phyloP scores from a whole-genome alignment of 176 grass and related monocot species.

The Musa itinerans region DNA sequence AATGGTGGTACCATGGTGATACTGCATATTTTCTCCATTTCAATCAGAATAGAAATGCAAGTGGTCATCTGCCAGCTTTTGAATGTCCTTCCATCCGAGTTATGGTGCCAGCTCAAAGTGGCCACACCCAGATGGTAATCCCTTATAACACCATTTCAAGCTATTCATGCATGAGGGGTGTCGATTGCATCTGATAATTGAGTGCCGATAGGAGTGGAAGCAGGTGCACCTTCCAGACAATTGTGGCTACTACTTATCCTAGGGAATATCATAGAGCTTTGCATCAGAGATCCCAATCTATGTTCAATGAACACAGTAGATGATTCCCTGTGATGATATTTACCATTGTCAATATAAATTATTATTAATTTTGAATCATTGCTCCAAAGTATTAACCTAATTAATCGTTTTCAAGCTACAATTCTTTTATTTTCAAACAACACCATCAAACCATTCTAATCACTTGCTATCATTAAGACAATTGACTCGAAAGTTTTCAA shows the following conservation, averaged over 20 bases:
- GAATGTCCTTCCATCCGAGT: constrained; percentile 21
- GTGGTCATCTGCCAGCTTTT: constrained; percentile 20
- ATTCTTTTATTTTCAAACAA: too few species aligned
- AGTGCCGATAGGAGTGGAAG: constrained; percentile 8
- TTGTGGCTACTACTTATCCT: constrained; percentile 25
- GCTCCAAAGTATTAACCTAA: too few species aligned
- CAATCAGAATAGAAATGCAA: constrained; percentile 23
- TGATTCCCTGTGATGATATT: too few species aligned
- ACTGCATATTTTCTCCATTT: constrained; percentile 16
- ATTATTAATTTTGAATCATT: too few species aligned
- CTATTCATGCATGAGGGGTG: neutral
- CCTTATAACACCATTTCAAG: constrained; percentile 11
- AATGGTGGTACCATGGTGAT: neutral
- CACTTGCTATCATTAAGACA: too few species aligned
- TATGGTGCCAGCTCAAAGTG: constrained; percentile 20
- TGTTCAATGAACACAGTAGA: constrained; percentile 14
- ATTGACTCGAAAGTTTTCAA: too few species aligned
- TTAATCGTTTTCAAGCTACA: too few species aligned
- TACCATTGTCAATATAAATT: too few species aligned
- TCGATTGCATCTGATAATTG: neutral
- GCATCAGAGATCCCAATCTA: constrained; percentile 30
- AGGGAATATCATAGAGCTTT: constrained; percentile 22
- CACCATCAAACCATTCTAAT: too few species aligned
- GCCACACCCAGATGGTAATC: constrained; percentile 26
- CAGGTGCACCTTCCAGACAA: constrained; percentile 40